Evolutionary conservation across 2,329 filamentous ascomycete genomes (phyloP).

Genomic region (Acarospora socialis): DNA sequence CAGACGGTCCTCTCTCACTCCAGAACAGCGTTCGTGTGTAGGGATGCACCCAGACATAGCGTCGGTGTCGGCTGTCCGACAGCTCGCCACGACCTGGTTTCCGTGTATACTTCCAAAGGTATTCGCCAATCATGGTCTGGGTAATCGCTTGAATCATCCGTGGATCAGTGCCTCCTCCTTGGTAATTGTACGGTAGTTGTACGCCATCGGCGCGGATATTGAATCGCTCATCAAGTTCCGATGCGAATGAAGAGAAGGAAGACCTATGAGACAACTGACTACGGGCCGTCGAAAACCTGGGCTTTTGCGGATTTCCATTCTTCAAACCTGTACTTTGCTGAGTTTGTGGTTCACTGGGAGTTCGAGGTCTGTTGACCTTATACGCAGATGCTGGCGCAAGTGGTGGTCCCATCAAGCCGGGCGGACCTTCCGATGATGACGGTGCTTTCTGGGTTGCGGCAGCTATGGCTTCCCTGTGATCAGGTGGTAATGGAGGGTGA

Average conservation of each 20-base stretch:
- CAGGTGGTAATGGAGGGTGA: slow-evolving; percentile 61
- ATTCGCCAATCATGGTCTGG: slow-evolving; percentile 98
- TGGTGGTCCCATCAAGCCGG: slow-evolving; percentile 67
- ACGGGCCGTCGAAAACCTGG: slow-evolving; percentile 18
- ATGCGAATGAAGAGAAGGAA: slow-evolving; percentile 89
- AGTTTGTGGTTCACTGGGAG: slow-evolving; percentile 39
- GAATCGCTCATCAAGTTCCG: slow-evolving; percentile 84
- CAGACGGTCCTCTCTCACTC: slow-evolving; percentile 79
- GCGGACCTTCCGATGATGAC: slow-evolving; percentile 31
- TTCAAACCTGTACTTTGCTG: too few species aligned
- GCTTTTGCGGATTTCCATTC: too few species aligned
- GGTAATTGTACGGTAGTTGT: slow-evolving; percentile 40
- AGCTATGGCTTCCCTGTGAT: slow-evolving; percentile 75
- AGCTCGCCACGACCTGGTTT: slow-evolving; percentile 80
- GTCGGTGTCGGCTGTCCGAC: slow-evolving; percentile 76
- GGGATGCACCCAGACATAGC: slow-evolving; percentile 98
- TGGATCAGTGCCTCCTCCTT: slow-evolving; percentile 67
- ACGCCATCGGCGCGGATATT: slow-evolving; percentile 51
- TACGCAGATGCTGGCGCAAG: slow-evolving; percentile 64
- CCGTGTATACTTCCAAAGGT: slow-evolving; percentile 96
- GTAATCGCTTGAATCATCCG: slow-evolving; percentile 99
- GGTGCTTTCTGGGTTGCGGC: slow-evolving; percentile 52
- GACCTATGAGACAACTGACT: slow-evolving; percentile 50
- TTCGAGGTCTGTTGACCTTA: slow-evolving; percentile 29
- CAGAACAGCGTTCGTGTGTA: slow-evolving; percentile 95